phyloP scores from a whole-genome alignment of 83 land plant species.

The Thuja plicata region DNA sequence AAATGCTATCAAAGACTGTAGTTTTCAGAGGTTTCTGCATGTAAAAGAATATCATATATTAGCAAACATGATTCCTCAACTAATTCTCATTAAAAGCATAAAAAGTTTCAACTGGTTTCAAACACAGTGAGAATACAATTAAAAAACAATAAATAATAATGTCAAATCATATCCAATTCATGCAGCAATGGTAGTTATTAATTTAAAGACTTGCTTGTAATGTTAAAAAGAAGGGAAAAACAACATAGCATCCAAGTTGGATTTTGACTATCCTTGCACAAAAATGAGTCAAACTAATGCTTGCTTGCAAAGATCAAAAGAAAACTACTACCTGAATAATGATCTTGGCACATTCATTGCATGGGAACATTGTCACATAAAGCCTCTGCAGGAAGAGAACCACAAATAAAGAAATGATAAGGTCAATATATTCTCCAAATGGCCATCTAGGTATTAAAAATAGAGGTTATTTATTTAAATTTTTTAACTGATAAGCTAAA shows the following conservation, averaged over 20 bases:
- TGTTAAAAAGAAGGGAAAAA: neutral
- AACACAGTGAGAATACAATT: neutral
- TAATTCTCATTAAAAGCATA: neutral
- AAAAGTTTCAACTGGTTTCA: neutral
- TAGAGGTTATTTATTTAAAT: neutral
- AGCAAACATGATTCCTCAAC: neutral
- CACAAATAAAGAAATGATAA: neutral
- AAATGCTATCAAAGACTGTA: neutral
- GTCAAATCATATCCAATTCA: neutral
- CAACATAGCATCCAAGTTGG: neutral
- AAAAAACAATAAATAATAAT: neutral
- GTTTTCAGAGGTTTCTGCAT: neutral
- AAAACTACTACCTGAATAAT: conserved; percentile 77
- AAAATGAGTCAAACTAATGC: neutral
- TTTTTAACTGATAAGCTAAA: neutral
- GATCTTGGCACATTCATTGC: conserved; percentile 97
- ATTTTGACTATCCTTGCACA: neutral
- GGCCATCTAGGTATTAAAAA: neutral
- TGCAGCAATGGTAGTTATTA: neutral
- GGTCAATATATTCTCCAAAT: neutral
- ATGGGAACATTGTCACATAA: conserved; percentile 93
- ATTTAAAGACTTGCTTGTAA: neutral
- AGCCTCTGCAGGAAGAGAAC: conserved; percentile 67
- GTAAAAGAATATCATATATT: neutral
- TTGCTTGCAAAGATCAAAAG: neutral